Evolutionary conservation across 179 eudicot species (phyloP).

Genomic region (Actinidia arguta): DNA sequence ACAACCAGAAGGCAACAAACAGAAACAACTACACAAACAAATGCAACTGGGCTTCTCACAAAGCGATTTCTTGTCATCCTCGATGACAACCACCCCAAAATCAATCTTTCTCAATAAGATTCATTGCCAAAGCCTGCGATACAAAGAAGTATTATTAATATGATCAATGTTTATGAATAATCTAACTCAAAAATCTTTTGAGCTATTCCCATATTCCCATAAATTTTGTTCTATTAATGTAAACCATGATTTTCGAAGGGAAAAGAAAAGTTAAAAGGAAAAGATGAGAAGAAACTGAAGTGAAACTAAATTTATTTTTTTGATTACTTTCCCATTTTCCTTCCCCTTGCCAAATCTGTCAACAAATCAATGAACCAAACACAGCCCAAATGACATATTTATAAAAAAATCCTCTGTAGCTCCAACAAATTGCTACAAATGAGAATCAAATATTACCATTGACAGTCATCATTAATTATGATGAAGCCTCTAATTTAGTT

Average conservation of each 20-base stretch:
- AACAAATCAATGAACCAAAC: no score
- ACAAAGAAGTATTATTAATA: background rate
- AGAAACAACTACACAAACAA: constrained; percentile 33
- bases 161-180: background rate
- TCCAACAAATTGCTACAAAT: background rate
- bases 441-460: background rate
- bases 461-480: background rate
- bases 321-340: no score
- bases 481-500: constrained; percentile 1
- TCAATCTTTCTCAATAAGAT: constrained; percentile 8
- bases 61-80: constrained; percentile 30
- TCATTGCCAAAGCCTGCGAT: constrained; percentile 18
- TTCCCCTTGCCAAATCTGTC: no score
- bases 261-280: no score
- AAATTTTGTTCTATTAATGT: no score
- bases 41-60: constrained; percentile 31
- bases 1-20: constrained; percentile 38
- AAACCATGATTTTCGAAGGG: no score
- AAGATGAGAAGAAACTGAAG: no score
- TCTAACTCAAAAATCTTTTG: background rate
- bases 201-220: no score
- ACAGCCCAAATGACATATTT: no score
- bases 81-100: constrained; percentile 12
- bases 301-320: no score
- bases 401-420: background rate